These are phyloP conservation scores for Camellia lanceoleosa DNA, from an alignment of 148 eudicot genomes.

Conservation along the genomic window DNA sequence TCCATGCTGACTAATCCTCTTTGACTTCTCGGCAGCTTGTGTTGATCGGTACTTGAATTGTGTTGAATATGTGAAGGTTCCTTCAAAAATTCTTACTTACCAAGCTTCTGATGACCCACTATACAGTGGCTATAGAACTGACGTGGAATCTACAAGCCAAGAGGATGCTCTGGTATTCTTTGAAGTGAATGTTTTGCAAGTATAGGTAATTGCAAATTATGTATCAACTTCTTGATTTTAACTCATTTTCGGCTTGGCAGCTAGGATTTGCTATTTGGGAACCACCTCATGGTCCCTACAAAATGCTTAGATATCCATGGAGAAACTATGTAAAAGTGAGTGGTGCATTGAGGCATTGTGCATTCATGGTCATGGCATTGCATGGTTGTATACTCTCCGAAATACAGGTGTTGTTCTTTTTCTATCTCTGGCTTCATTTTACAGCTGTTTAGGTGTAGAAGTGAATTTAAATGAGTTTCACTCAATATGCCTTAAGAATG, in stretches of 20 bases:
- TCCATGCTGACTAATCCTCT: conserved; percentile 12
- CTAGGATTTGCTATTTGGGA: conserved; percentile 93
- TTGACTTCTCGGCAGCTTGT: conserved; percentile 50
- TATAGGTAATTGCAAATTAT: neutral
- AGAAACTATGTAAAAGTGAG: conserved; percentile 66
- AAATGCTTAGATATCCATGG: conserved; percentile 77
- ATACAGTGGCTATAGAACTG: conserved; percentile 75
- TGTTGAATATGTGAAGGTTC: conserved; percentile 63
- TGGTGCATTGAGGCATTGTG: conserved; percentile 87
- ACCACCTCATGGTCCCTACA: conserved; percentile 92
- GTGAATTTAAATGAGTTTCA: neutral
- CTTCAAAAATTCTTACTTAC: conserved; percentile 73
- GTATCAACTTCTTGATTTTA: conserved; percentile 1
- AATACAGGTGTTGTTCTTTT: conserved; percentile 64
- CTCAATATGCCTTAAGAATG: neutral
- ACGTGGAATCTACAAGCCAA: conserved; percentile 70
- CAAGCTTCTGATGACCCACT: conserved; percentile 81
- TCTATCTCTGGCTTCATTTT: neutral
- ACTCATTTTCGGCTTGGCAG: conserved; percentile 30
- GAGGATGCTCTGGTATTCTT: conserved; percentile 73
- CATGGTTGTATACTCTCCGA: conserved; percentile 89
- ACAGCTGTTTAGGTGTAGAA: neutral
- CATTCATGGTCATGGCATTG: conserved; percentile 89
- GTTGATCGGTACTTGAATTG: conserved; percentile 70
- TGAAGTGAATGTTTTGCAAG: neutral